phyloP scores from a whole-genome alignment of 768 basidiomycete genomes.

The Candolleomyces efflorescens region DNA sequence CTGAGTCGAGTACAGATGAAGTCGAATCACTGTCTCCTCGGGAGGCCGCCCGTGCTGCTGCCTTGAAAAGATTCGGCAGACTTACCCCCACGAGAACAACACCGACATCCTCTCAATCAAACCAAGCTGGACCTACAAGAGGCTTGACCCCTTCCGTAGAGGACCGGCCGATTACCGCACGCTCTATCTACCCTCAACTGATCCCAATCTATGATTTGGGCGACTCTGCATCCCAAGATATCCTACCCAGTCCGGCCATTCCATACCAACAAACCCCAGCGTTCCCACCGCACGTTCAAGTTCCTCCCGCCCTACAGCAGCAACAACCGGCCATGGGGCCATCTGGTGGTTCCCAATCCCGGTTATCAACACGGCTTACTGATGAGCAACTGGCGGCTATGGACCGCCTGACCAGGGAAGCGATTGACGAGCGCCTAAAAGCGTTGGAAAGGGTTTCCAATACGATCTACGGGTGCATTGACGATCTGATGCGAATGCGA shows the following conservation, averaged over 20 bases:
- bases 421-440: constrained; percentile 79
- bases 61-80: constrained; percentile 2
- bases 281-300: too few relatives aligned
- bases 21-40: neutral
- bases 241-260: neutral
- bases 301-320: neutral
- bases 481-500: constrained; percentile 72
- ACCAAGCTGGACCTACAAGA: neutral
- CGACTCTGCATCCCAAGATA: neutral
- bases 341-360: constrained; percentile 7
- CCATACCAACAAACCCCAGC: neutral
- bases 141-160: neutral
- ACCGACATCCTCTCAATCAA: neutral
- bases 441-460: constrained; percentile 76
- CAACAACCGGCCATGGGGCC: too few relatives aligned
- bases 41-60: constrained; percentile 8
- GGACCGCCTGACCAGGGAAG: constrained; percentile 68
- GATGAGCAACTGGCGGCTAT: constrained; percentile 62
- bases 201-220: constrained; percentile 29
- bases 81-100: neutral
- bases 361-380: constrained; percentile 45
- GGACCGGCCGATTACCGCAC: neutral
- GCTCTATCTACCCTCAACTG: constrained; percentile 18
- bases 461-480: constrained; percentile 68
- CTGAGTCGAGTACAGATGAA: neutral